Percentiles rank a stretch among this genome's conserved stretches.
Evolutionary conservation across 192 early-diverging fungal genomes (phyloP).

Genomic region (Coemansia interrupta): DNA sequence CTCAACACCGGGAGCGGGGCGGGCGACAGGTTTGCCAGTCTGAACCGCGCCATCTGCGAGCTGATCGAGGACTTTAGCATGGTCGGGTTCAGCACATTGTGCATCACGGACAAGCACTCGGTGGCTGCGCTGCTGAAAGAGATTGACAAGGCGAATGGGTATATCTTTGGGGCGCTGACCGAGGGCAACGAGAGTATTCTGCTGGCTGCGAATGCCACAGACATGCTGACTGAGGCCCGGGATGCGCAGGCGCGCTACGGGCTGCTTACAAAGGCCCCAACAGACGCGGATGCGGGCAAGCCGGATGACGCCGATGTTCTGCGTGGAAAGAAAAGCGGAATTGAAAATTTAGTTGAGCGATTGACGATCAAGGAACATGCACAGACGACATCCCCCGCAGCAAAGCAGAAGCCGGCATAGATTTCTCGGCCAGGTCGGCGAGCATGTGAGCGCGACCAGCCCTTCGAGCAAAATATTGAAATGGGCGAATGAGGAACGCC

Average conservation of each 20-base stretch:
- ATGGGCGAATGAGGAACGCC: too few relatives aligned
- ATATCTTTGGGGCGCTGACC: constrained; percentile 76
- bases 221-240: constrained; percentile 35
- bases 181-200: constrained; percentile 77
- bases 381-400: too few relatives aligned
- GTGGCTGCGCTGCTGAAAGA: constrained; percentile 71
- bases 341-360: too few relatives aligned
- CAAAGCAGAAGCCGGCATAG: too few relatives aligned
- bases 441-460: too few relatives aligned
- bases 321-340: too few relatives aligned
- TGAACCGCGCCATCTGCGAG: constrained; percentile 84
- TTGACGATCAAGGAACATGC: too few relatives aligned
- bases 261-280: constrained; percentile 8
- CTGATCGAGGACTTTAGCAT: constrained; percentile 89
- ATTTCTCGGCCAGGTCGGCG: too few relatives aligned
- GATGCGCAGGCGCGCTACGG: constrained; percentile 45
- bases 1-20: constrained; percentile 68
- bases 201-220: constrained; percentile 38
- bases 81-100: constrained; percentile 87
- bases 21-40: constrained; percentile 57
- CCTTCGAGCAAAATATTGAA: too few relatives aligned
- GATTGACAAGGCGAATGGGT: constrained; percentile 91
- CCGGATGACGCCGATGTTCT: too few relatives aligned
- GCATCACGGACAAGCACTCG: constrained; percentile 77
- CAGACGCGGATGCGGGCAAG: background rate